A percentile compares a stretch with the other conserved stretches of the same genome.
phyloP scores from a whole-genome alignment of 176 grass and related monocot species.

The Coix lacrymajobi region DNA sequence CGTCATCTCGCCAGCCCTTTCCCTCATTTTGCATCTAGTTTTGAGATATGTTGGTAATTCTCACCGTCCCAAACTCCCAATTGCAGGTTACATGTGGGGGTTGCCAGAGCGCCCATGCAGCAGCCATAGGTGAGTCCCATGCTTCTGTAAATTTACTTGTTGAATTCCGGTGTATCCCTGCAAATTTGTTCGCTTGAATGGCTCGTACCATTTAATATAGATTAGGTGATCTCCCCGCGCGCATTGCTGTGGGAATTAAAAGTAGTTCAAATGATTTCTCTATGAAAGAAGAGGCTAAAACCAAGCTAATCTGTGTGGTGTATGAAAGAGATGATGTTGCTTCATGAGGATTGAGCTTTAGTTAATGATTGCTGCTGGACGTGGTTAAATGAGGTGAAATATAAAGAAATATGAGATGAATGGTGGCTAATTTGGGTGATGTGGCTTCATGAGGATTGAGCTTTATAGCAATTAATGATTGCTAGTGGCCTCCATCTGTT shows the following conservation, averaged over 20 bases:
- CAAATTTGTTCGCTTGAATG: background rate
- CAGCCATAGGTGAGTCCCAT: slow-evolving; percentile 61
- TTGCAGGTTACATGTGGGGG: slow-evolving; percentile 83
- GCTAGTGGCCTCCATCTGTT: background rate
- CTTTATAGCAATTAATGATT: background rate
- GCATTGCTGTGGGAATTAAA: background rate
- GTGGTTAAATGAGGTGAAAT: background rate
- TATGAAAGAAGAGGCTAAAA: background rate
- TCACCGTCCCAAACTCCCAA: background rate
- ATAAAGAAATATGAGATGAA: background rate
- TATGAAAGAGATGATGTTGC: background rate
- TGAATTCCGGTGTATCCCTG: background rate
- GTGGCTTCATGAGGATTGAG: background rate
- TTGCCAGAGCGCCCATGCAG: slow-evolving; percentile 84
- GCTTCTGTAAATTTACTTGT: background rate
- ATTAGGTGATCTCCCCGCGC: background rate
- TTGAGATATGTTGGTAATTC: background rate
- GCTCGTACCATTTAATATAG: background rate
- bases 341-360: background rate
- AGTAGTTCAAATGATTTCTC: background rate
- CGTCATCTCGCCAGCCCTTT: background rate
- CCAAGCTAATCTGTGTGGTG: background rate
- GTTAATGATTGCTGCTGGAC: background rate
- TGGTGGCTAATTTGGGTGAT: background rate
- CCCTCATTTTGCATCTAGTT: background rate